phyloP scores from a whole-genome alignment of 2,329 filamentous ascomycete genomes.

The Aspergillus carbonarius region DNA sequence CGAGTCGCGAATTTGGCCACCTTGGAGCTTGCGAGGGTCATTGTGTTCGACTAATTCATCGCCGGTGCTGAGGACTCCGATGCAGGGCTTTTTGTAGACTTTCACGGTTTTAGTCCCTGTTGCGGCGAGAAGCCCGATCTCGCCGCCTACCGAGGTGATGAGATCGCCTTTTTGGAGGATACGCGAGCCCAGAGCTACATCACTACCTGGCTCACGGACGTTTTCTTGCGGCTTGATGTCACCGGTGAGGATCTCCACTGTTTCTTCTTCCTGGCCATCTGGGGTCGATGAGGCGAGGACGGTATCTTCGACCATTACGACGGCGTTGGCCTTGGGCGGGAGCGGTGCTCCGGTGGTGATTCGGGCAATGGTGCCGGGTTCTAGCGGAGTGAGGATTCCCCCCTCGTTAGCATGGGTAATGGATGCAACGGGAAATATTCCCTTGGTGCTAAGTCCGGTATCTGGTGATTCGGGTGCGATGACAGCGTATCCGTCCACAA shows the following conservation, averaged over 20 bases:
- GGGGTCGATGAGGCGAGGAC: constrained; percentile 71
- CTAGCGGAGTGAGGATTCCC: constrained; percentile 60
- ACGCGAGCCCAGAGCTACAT: constrained; percentile 67
- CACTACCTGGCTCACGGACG: constrained; percentile 85
- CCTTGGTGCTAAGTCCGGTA: constrained; percentile 64
- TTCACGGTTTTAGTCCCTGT: constrained; percentile 71
- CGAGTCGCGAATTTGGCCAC: constrained; percentile 89
- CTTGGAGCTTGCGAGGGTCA: constrained; percentile 57
- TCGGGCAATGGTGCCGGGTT: constrained; percentile 74
- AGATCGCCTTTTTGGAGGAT: constrained; percentile 76
- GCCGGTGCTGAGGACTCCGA: constrained; percentile 89
- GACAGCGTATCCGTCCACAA: constrained; percentile 93
- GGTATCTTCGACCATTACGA: constrained; percentile 97
- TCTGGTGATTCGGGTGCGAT: constrained; percentile 55
- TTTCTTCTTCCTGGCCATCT: constrained; percentile 79
- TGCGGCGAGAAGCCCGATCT: constrained; percentile 84
- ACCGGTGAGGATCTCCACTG: constrained; percentile 80
- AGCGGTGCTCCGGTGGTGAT: constrained; percentile 95
- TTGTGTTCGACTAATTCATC: constrained; percentile 86
- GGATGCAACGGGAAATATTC: constrained; percentile 79
- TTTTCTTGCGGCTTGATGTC: constrained; percentile 78
- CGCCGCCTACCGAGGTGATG: constrained; percentile 84
- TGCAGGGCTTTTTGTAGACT: constrained; percentile 71
- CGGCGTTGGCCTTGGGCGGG: constrained; percentile 81
- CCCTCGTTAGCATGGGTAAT: constrained; percentile 82